Base-by-base conservation (phyloP, 1,139 yeast species). In the Protomyces pachydermus region DNA sequence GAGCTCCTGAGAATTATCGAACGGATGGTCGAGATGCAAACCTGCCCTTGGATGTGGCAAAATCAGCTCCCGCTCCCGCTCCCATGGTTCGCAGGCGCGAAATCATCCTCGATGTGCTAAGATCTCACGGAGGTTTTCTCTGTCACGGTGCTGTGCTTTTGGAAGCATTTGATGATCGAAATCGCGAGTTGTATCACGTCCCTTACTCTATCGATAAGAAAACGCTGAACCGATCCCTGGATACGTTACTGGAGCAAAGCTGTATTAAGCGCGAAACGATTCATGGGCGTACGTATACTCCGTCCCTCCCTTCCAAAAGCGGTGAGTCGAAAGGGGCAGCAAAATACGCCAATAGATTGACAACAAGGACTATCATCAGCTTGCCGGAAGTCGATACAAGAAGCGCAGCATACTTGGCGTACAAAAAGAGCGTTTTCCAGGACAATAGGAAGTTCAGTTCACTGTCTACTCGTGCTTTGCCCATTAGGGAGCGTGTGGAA, bases 141-240 rank as follows among this genome's bases (percentile, higher is more conserved):
- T 25, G 42, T 12, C 23, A 51, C 20, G 56, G 46, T 38, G 23
- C 42, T 14, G 62, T 39, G 16, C 34, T 58, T 12, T 3, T 18
- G 20, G 20, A 18, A 4, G 62, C 42, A 20, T 58, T 38, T 20
- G 56, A 51, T 52, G 38, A 20, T 9, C 14, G 38, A 8, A 28
- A 38, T 14, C n/a, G 25, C 18, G 51, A 32, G 28, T 28, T 18
- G 3, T 8, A 4, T 9, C 34, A 32, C 12, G 20, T 42, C 10
- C 32, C 34, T 0, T 52, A 58, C 8, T 23, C 42, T 8, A 39
- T 52, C 8, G 62, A 58, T 42, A 34, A 52, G 45, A 46, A 52
- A 16, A 58, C 62, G 18, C 9, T 58, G 32, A 39, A 51, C 32
- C 42, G 46, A 25, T 37, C 56, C 9, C 20, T 58, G 18, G 53